Evolutionary conservation across 495 filamentous ascomycete species (phyloP), one percentile per base, ranked within the genome.

Genomic region (Tricharina praecox): DNA sequence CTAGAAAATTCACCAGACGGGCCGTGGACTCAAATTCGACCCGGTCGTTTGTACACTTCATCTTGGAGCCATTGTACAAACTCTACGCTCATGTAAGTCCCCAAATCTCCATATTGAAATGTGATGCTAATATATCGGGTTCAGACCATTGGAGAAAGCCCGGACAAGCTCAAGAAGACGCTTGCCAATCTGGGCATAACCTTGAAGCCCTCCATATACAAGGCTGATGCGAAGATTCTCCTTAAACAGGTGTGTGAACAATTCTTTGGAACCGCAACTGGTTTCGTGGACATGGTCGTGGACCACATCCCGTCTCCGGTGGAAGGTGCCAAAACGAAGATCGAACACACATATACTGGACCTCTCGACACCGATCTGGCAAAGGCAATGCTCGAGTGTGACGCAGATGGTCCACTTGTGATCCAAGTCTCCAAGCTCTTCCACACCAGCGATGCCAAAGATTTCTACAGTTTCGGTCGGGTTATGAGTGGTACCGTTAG

Each of bases 61-160:
- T 97, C 28, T 67, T 97, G 33, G 92, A 97, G 60, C 92, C 90
- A 21, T 84, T 97, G 48, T 97, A 97, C 69, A 97, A 97, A 60
- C 70, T 97, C 25, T 96, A 90, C 64, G 87, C 88, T 4, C 92
- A 96, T 55, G 58, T 61, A 52, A 54, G 58, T 48, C n/a, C 18
- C 33, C 23, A 32, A 32, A 32, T 20, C n/a, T n/a, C n/a, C n/a
- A n/a, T n/a, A n/a, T n/a, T n/a, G n/a, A n/a, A n/a, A n/a, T n/a
- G n/a, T n/a, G 36, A 5, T n/a, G 5, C 5, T 39, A 16, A 5
- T 20, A 15, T 8, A 5, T 39, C 36, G 5, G 5, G 20, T 10
- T 9, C 40, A 61, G 62, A 90, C 88, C 9, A 81, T 97, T 52
- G 88, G 86, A 56, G 80, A 93, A 58, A 86, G 79, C 53, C 82